Evolutionary conservation across 257 asterid genomes (phyloP), one percentile per base, ranked within the genome.

Genomic region (Solanum phureja): DNA sequence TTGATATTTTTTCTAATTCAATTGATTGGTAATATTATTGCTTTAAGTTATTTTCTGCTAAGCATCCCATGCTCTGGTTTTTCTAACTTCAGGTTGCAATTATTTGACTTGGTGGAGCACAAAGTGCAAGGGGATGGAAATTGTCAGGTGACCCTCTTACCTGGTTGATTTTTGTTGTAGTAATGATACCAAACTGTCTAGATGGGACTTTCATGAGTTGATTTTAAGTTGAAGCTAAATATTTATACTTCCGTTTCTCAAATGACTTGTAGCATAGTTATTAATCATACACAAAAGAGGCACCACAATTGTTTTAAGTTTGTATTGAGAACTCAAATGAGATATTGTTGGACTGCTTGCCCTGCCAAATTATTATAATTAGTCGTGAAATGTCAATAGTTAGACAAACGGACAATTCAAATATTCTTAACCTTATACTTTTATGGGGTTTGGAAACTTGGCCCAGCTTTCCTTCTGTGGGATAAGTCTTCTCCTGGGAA

Each of bases 41-140:
- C 96, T 97, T 73, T 91, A 92, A 64, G 92, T 93, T 89, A 94
- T 98, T 98, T 93, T 92, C 74, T 76, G 40, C 66, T 44, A 46
- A 79, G 85, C 6, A 44, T 79, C 18, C 38, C 27, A 79, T 16
- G 16, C 66, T 27, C 5, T 13, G 56, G 18, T 87, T 68, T 64
- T 87, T 91, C 82, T 88, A 86, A 60, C 89, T 92, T 90, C 97
- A 97, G 99, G 90, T 96, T 97, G 94, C 91, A 93, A 94, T 88
- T 92, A 68, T 93, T 93, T 89, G 96, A 93, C 90, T 92, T 97
- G 96, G 91, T 93, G 89, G 99, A 96, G 93, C 95, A 94, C 95
- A 94, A 94, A 91, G 95, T 94, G 88, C 94, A 93, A 89, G 99
- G 99, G 91, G 99, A 96, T 91, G 99, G 99, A 18, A 97, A 97